A percentile compares a stretch with the other conserved stretches of the same genome.
These are phyloP conservation scores for Cytospora piceicola DNA, from an alignment of 2,329 filamentous ascomycete species.

Conservation along the genomic window DNA sequence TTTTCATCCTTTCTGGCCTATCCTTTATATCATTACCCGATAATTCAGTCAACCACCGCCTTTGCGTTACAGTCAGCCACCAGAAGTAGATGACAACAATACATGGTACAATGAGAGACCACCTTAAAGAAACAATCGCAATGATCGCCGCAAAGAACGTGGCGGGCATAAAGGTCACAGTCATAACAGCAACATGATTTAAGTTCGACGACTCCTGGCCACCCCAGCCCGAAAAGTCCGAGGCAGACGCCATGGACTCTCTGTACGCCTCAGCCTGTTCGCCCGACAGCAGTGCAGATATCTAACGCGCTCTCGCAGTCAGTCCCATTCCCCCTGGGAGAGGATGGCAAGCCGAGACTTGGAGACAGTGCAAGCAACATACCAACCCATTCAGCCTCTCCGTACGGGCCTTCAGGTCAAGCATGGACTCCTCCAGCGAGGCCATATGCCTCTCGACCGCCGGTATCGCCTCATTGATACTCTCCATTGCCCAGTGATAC, in stretches of 20 bases:
- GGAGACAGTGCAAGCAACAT: conserved; percentile 27
- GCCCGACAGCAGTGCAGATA: conserved; percentile 35
- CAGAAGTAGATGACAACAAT: conserved; percentile 16
- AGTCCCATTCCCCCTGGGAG: conserved; percentile 28
- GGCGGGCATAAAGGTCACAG: conserved; percentile 36
- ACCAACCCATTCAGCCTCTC: conserved; percentile 36
- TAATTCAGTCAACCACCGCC: conserved; percentile 1
- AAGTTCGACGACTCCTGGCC: conserved; percentile 29
- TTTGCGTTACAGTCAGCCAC: conserved; percentile 13
- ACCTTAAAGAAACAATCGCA: conserved; percentile 33
- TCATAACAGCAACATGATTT: conserved; percentile 36
- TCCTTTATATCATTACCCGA: not conserved
- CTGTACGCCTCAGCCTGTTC: conserved; percentile 34
- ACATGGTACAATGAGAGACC: conserved; percentile 17
- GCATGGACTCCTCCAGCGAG: conserved; percentile 34
- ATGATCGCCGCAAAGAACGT: conserved; percentile 38
- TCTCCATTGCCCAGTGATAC: conserved; percentile 30
- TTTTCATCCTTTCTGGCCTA: not conserved
- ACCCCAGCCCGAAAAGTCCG: not conserved
- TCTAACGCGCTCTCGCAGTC: conserved; percentile 29
- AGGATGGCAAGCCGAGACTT: conserved; percentile 18
- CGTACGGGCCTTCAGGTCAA: conserved; percentile 35
- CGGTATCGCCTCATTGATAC: conserved; percentile 34
- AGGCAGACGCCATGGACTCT: conserved; percentile 27
- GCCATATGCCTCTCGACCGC: conserved; percentile 33